Base-by-base conservation (phyloP, 495 filamentous ascomycete species). In the Talaromyces adpressus region DNA sequence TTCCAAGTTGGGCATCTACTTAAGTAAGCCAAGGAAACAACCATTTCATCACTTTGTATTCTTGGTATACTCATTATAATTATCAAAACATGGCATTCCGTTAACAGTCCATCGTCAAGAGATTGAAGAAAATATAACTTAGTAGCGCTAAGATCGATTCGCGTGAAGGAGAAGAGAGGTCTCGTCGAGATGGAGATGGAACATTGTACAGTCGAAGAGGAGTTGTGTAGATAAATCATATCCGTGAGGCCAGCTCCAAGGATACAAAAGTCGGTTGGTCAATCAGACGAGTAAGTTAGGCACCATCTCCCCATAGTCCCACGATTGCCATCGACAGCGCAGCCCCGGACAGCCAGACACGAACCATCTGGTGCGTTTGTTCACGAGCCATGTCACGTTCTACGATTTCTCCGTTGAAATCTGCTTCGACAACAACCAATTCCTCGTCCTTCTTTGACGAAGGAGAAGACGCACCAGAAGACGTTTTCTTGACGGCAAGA, bases 251-350 rank as follows among this genome's bases (percentile, higher is more conserved):
- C 56, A 36, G 56, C 56, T 58, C 14, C 18, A 16, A 14, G 56
- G 9, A 29, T 22, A 18, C 6, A 3, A 27, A n/a, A 32, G 16
- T 30, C 14, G 14, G 23, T 22, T 11, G 27, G 22, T 25, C 59
- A 32, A 23, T 9, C 0, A 45, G 23, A 27, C 25, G 12, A 32
- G 27, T 18, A 5, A 25, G 41, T 63, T 64, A 70, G n/a, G 76
- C 77, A 20, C 88, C 88, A 79, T 97, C 92, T 1, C 92, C 92
- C 92, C 92, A 97, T 65, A 96, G 83, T 1, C 92, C 92, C 23
- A 97, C 81, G 47, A 96, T 84, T 4, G 85, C 86, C 79, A 96
- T 87, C 36, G 83, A 70, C 69, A 95, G 88, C 0, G 84, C 91
- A 61, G 88, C 12, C 2, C 87, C 88, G 27, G 83, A 80, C 29